phyloP scores from a whole-genome alignment of 192 early-diverging fungal species.

The Coemansia biformis region DNA sequence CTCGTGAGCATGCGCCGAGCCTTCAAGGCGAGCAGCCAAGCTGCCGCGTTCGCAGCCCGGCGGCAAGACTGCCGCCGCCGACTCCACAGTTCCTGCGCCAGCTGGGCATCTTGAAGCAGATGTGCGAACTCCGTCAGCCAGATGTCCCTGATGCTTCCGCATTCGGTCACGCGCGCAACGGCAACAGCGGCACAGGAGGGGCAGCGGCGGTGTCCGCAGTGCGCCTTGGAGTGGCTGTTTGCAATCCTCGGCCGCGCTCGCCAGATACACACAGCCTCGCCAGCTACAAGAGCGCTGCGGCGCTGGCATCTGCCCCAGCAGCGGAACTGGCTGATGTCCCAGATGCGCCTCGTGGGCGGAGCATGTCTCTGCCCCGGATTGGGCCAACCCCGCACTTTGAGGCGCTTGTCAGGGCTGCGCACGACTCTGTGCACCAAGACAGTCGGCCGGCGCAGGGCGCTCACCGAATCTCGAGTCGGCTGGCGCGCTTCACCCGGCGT shows the following conservation, averaged over 20 bases:
- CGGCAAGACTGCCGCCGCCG: conserved; percentile 4
- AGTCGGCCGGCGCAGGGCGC: not conserved
- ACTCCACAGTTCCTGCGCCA: conserved; percentile 16
- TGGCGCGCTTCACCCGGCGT: conserved; percentile 28
- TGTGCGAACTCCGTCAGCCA: not conserved
- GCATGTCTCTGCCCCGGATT: not conserved
- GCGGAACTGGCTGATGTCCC: too few species aligned
- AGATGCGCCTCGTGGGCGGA: not conserved
- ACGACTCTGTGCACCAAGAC: conserved; percentile 9
- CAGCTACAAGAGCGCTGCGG: too few species aligned
- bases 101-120: conserved; percentile 5
- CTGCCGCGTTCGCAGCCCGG: not conserved
- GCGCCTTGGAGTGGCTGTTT: not conserved
- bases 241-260: too few species aligned
- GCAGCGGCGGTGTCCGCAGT: not conserved
- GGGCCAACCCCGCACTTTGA: conserved; percentile 8
- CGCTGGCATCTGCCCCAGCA: too few species aligned
- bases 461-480: conserved; percentile 10
- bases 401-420: conserved; percentile 15
- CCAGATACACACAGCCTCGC: too few species aligned
- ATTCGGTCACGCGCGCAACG: too few species aligned
- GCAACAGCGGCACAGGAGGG: not conserved
- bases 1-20: too few species aligned
- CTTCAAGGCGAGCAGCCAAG: too few species aligned
- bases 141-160: not conserved